phyloP scores from a whole-genome alignment of 2,329 filamentous ascomycete genomes.

The Dactylellina cionopaga region DNA sequence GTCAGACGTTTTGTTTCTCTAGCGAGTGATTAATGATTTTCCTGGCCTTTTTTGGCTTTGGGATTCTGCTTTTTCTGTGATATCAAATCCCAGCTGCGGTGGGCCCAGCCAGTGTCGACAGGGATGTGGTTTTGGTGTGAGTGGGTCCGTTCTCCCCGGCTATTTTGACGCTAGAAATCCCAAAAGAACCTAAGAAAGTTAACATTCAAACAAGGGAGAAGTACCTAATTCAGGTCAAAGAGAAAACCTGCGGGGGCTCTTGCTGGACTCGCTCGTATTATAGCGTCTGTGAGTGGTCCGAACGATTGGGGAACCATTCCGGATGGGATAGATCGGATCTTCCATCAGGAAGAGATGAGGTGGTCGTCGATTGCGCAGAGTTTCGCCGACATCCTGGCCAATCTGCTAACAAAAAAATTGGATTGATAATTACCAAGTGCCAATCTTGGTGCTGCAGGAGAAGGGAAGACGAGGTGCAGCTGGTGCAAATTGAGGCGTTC shows the following conservation, averaged over 20 bases:
- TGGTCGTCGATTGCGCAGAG: slow-evolving; percentile 2
- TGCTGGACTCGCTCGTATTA: neutral
- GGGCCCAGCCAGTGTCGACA: slow-evolving; percentile 8
- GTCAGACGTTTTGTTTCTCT: too few relatives aligned
- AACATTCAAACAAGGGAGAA: neutral
- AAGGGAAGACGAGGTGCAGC: neutral
- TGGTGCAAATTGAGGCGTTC: neutral
- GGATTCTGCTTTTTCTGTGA: too few relatives aligned
- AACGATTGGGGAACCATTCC: slow-evolving; percentile 1
- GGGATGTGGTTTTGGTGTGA: slow-evolving; percentile 37
- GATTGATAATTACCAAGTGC: too few relatives aligned
- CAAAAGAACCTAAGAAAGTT: slow-evolving; percentile 1
- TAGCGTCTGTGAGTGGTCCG: slow-evolving; percentile 2
- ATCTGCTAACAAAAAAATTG: too few relatives aligned
- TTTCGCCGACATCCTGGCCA: slow-evolving; percentile 20
- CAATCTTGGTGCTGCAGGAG: neutral
- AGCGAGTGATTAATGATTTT: too few relatives aligned
- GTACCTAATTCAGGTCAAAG: neutral
- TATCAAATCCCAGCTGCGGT: slow-evolving; percentile 22
- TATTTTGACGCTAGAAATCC: slow-evolving; percentile 40
- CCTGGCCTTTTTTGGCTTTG: too few relatives aligned
- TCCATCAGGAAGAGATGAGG: neutral
- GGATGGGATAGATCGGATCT: slow-evolving; percentile 13
- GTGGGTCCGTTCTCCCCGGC: slow-evolving; percentile 36
- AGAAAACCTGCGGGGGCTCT: neutral